Evolutionary conservation across 2,329 filamentous ascomycete genomes (phyloP), one percentile per base, ranked within the genome.

Genomic region (Bipolaris cookei): DNA sequence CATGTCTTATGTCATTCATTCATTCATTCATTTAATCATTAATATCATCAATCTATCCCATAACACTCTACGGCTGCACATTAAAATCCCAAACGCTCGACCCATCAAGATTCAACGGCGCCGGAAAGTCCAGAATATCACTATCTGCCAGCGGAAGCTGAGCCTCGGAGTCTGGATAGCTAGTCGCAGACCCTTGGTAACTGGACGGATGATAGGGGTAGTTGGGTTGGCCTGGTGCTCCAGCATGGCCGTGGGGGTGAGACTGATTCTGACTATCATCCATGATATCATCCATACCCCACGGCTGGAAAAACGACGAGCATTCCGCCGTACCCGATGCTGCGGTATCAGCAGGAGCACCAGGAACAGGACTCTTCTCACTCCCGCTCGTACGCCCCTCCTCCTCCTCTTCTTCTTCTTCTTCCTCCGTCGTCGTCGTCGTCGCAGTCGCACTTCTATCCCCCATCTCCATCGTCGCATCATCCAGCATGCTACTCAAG

Each of bases 401-500:
- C 4, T 28, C 25, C 8, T 28, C 5, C 16, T 10, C 39, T 3
- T 3, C 34, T 3, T 4, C 35, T 1, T 38, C 39, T 25, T 18
- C 20, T 4, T 11, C 21, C 2, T 42, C 39, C 7, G 14, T 14
- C 45, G 23, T 30, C 25, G 25, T 10, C 2, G 42, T n/a, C 21
- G 51, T n/a, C 18, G 21, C 16, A 0, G 51, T 23, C 6, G 32
- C 14, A 18, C 1, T 4, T 3, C 3, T 18, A 11, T 11, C 23
- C 18, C 3, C 45, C 38, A 18, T 21, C n/a, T 54, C 52, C 16
- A 38, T 47, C 8, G 43, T 34, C n/a, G 50, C 56, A 16, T 58
- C 51, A 14, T 44, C 45, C 23, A 7, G 58, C 69, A n/a, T 66
- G 67, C 6, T 70, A 65, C 51, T 50, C 18, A 78, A 46, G 18